phyloP scores from a whole-genome alignment of 805 yeast genomes.

The Pichia nanzhaoensis region DNA sequence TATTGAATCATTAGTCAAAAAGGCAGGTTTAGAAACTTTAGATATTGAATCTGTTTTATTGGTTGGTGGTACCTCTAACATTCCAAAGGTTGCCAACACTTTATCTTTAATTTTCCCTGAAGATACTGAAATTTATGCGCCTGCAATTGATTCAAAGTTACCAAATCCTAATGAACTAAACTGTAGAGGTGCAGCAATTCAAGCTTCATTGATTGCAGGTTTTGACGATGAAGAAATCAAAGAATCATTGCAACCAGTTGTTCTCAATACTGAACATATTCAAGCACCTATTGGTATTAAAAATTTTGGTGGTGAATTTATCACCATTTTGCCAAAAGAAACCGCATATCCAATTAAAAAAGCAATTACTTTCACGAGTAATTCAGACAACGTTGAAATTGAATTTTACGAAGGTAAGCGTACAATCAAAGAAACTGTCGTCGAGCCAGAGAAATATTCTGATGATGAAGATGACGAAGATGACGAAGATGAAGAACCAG shows the following conservation, averaged over 20 bases:
- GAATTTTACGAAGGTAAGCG: slow-evolving; percentile 83
- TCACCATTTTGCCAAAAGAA: slow-evolving; percentile 69
- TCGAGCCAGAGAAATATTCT: slow-evolving; percentile 58
- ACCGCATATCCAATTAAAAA: slow-evolving; percentile 89
- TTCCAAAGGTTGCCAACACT: slow-evolving; percentile 82
- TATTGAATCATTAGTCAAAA: slow-evolving; percentile 63
- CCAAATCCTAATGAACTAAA: slow-evolving; percentile 82
- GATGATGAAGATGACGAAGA: slow-evolving; percentile 43
- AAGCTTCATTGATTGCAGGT: slow-evolving; percentile 78
- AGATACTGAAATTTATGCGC: slow-evolving; percentile 65
- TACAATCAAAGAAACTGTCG: slow-evolving; percentile 70
- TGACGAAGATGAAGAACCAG: slow-evolving; percentile 83
- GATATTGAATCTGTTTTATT: slow-evolving; percentile 87
- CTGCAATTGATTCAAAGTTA: slow-evolving; percentile 70
- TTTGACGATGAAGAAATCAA: slow-evolving; percentile 78
- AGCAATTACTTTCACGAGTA: slow-evolving; percentile 56
- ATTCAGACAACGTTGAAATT: slow-evolving; percentile 55
- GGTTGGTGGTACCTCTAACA: slow-evolving; percentile 89
- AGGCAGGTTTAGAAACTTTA: slow-evolving; percentile 78
- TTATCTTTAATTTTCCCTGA: slow-evolving; percentile 76
- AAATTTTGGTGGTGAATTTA: slow-evolving; percentile 61
- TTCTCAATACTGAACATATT: slow-evolving; percentile 83
- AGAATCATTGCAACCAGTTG: slow-evolving; percentile 77
- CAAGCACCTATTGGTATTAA: slow-evolving; percentile 79
- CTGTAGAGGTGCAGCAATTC: slow-evolving; percentile 94